Evolutionary conservation across 345 rosid species (phyloP), one percentile per base, ranked within the genome.

Genomic region (Arabis hirsuta): DNA sequence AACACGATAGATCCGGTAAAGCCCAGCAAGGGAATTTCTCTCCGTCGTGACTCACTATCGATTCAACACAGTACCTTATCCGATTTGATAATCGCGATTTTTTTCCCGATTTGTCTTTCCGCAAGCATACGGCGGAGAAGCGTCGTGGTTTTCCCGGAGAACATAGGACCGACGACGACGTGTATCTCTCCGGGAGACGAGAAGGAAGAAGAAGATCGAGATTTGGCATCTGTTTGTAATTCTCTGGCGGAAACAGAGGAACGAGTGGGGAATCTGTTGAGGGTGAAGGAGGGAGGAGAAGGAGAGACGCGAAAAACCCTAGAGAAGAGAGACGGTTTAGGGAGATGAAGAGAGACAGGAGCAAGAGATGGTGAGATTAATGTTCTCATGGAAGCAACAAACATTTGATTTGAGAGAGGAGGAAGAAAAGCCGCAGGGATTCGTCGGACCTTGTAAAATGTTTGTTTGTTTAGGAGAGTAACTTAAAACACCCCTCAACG

Each of bases 101-200:
- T 84, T 74, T 91, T 89, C 77, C 96, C 90, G 44, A 44, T 57
- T 32, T 62, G 62, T 68, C 70, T 84, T 73, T 87, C 96, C 11
- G 86, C 52, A 62, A 86, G 90, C 19, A 90, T 81, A 5, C 96
- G 85, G 29, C 79, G 91, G 56, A 92, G 98, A 68, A 92, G 92
- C 0, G 85, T 81, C 57, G 93, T 86, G 2, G 98, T 92, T 75
- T 90, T 90, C 0, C 96, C 98, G 38, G 98, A 86, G 67, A 90
- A 90, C 93, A 92, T 87, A 5, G 96, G 97, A 7, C 98, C 98
- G 9, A 88, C 85, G 19, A 90, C 85, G 69, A 92, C 96, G 73
- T 90, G 98, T 65, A 88, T 76, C 81, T 87, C 92, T 2, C 96
- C 96, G 14, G 75, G 45, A 38, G 74, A 2, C 4, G 52, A 32